phyloP scores from a whole-genome alignment of 768 basidiomycete species.

The Amanita pseudoporphyria region DNA sequence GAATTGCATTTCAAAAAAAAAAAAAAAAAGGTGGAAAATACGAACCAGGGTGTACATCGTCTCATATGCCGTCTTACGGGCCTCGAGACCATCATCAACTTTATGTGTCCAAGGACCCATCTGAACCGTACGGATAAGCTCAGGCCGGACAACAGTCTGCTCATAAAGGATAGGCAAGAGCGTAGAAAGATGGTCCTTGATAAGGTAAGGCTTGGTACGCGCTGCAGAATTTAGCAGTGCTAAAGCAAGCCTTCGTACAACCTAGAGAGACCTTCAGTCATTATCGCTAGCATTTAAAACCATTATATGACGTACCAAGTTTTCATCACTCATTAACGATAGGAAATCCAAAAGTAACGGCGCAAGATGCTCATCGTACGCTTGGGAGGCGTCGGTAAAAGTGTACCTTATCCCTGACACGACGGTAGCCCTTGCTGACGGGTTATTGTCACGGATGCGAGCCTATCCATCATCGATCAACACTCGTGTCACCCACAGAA shows the following conservation, averaged over 20 bases:
- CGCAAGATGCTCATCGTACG: conserved; percentile 87
- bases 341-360: conserved; percentile 88
- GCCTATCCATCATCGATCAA: conserved; percentile 27
- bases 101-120: conserved; percentile 98
- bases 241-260: conserved; percentile 82
- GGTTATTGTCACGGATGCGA: conserved; percentile 57
- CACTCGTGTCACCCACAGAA: background rate
- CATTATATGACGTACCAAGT: conserved; percentile 49
- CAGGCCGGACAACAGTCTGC: conserved; percentile 72
- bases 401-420: conserved; percentile 92
- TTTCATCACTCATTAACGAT: conserved; percentile 79
- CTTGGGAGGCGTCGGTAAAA: conserved; percentile 75
- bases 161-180: conserved; percentile 80
- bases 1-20: background rate
- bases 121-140: conserved; percentile 82
- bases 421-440: conserved; percentile 77
- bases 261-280: conserved; percentile 34
- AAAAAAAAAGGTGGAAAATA: conserved; percentile 1
- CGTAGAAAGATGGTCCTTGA: conserved; percentile 70
- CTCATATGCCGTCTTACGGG: conserved; percentile 95
- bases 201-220: conserved; percentile 86
- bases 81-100: conserved; percentile 93
- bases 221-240: conserved; percentile 92
- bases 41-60: conserved; percentile 90
- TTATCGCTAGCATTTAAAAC: background rate